Evolutionary conservation across 192 early-diverging fungal genomes (phyloP).

Genomic region (Entophlyctis luteolus): DNA sequence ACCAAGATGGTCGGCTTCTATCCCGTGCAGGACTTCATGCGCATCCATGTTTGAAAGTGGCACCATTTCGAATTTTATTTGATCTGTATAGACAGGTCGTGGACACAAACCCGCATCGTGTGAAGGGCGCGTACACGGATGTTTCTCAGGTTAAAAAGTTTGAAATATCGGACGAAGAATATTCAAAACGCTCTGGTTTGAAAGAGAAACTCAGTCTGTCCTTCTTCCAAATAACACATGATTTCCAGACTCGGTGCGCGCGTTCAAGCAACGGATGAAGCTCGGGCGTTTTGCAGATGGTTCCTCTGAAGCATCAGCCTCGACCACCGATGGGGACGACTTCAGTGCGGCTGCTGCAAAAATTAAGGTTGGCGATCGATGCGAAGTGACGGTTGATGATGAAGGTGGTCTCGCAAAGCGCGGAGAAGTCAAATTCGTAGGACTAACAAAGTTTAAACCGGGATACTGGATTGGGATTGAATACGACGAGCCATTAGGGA

Average conservation of each 20-base stretch:
- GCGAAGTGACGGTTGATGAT: constrained; percentile 68
- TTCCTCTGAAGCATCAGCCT: constrained; percentile 19
- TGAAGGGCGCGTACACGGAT: constrained; percentile 77
- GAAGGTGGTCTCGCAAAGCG: constrained; percentile 44
- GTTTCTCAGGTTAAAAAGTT: constrained; percentile 89
- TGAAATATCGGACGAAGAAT: constrained; percentile 85
- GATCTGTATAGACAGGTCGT: constrained; percentile 45
- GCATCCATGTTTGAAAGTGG: constrained; percentile 54
- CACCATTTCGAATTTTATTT: background rate
- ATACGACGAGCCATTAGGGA: constrained; percentile 95
- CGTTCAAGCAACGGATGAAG: constrained; percentile 85
- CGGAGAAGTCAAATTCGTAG: constrained; percentile 54
- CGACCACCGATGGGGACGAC: constrained; percentile 33
- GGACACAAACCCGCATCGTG: constrained; percentile 63
- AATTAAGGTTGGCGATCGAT: constrained; percentile 77
- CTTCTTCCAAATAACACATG: background rate
- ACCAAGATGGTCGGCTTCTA: constrained; percentile 79
- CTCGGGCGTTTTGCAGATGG: constrained; percentile 78
- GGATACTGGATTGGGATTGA: constrained; percentile 93
- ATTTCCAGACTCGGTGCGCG: constrained; percentile 71
- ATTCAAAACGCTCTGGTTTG: constrained; percentile 70
- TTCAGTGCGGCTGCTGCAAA: constrained; percentile 59
- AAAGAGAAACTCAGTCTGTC: background rate
- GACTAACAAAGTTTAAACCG: constrained; percentile 60
- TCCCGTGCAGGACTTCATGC: constrained; percentile 78